Percentiles rank a stretch among this genome's conserved stretches.
phyloP scores from a whole-genome alignment of 345 rosid species.

The Arabis hirsuta region DNA sequence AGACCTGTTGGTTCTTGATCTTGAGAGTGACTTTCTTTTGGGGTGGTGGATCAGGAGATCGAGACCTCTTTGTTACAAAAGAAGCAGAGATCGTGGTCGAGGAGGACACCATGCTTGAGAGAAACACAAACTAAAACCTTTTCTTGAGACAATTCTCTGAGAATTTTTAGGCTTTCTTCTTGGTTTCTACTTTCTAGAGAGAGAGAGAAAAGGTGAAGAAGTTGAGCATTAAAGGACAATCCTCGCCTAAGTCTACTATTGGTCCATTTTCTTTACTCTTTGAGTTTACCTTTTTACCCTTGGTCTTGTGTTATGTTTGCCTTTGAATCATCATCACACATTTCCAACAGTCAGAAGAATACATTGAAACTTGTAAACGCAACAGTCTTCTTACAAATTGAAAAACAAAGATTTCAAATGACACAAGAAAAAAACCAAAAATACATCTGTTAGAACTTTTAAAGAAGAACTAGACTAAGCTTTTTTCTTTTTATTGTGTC shows the following conservation, averaged over 20 bases:
- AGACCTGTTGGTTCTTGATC: constrained; percentile 42
- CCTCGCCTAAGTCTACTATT: constrained; percentile 9
- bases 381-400: constrained; percentile 17
- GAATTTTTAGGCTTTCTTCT: not conserved
- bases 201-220: constrained; percentile 13
- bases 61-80: constrained; percentile 31
- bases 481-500: constrained; percentile 28
- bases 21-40: constrained; percentile 16
- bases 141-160: not conserved
- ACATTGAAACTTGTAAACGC: constrained; percentile 33
- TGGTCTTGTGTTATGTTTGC: not conserved
- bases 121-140: not conserved
- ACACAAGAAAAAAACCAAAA: not conserved
- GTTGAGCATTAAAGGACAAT: constrained; percentile 24
- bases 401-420: not conserved
- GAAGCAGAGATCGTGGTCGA: constrained; percentile 41
- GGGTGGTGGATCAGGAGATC: constrained; percentile 26
- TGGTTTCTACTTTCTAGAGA: not conserved
- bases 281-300: constrained; percentile 31
- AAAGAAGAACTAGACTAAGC: constrained; percentile 28
- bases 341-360: not conserved
- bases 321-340: not conserved
- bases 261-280: constrained; percentile 15
- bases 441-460: constrained; percentile 29
- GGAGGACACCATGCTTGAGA: constrained; percentile 36